Base-by-base conservation (phyloP, 768 basidiomycete genomes). In the Rubroboletus pulcherrimus region DNA sequence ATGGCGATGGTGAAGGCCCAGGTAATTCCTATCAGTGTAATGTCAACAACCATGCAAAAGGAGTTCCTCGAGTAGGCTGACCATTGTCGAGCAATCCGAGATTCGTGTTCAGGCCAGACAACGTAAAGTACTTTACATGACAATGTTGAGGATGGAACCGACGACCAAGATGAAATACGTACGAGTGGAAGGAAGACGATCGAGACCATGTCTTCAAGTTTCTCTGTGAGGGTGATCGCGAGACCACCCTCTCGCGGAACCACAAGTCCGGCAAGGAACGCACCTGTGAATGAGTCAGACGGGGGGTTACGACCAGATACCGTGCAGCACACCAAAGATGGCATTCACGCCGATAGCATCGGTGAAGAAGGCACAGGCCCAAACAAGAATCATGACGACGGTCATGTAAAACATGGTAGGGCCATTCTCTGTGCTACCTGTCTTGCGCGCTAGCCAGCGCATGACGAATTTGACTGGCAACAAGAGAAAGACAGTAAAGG, bases 341-440 rank as follows among this genome's bases (percentile, higher is more conserved):
- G 93, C 87, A 65, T 93, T 89, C 1, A 93, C 90, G 21, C 93
- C 96, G 62, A 98, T 93, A 52, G 89, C 77, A 63, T 96, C 94
- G 1, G 94, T 97, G 67, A 98, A 87, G 72, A 96, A 98, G 0
- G 94, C 91, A 7, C 85, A 89, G 0, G 82, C 85, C 72, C 98
- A 95, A 12, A 93, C 75, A 7, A 91, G 71, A 14, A 96, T 71
- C 53, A 96, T 87, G 15, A 86, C 87, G 1, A 83, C 70, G 0
- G 91, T 93, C 91, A 97, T 95, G 72, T 94, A 93, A 61, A 87
- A 82, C 58, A 92, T 86, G 0, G 91, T 86, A 0, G 96, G 95
- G 0, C 89, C 90, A 44, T 83, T 86, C 58, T 93, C 87, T 34
- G 75, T 82, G 31, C 90, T 91, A 0, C 93, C 93, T 0, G 92